Conservation (phyloP, 2,329 filamentous ascomycete species). For the Gliomastix tumulicola region DNA sequence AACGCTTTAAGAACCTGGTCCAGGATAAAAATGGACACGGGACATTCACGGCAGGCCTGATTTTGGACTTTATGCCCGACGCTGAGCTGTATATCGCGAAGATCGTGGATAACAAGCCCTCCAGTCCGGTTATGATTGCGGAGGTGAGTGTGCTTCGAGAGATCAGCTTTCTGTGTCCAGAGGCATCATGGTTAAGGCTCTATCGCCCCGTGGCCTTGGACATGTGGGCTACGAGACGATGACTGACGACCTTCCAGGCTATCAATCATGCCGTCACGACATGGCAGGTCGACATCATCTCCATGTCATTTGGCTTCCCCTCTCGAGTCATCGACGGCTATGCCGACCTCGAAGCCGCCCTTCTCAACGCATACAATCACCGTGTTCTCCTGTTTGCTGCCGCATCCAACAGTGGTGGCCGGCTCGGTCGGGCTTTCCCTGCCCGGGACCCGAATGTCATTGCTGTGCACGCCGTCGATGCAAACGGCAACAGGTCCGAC, state of each 20-base stretch:
- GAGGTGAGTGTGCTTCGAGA: constrained; percentile 1
- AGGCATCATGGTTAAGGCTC: no score
- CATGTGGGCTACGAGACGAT: neutral
- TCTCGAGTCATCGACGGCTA: constrained; percentile 1
- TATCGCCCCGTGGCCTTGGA: no score
- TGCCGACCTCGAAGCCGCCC: constrained; percentile 1
- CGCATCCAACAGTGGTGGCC: constrained; percentile 8
- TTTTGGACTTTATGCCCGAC: constrained; percentile 6
- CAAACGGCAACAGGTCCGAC: constrained; percentile 5
- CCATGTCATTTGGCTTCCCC: constrained; percentile 12
- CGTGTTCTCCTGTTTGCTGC: constrained; percentile 8
- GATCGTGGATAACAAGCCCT: constrained; percentile 2
- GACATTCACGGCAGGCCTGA: constrained; percentile 3
- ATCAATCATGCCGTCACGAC: constrained; percentile 6
- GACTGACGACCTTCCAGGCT: constrained; percentile 5
- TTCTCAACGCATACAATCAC: constrained; percentile 1
- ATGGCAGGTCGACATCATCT: constrained; percentile 11
- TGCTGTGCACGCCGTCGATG: constrained; percentile 8
- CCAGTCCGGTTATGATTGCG: neutral
- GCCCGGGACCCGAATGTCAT: constrained; percentile 7
- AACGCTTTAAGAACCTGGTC: neutral
- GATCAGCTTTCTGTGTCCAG: no score
- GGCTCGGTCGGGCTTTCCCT: constrained; percentile 6
- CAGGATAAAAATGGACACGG: constrained; percentile 5
- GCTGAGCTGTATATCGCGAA: constrained; percentile 6